Conservation (phyloP, 495 filamentous ascomycete genomes). For the Xylaria scruposa region DNA sequence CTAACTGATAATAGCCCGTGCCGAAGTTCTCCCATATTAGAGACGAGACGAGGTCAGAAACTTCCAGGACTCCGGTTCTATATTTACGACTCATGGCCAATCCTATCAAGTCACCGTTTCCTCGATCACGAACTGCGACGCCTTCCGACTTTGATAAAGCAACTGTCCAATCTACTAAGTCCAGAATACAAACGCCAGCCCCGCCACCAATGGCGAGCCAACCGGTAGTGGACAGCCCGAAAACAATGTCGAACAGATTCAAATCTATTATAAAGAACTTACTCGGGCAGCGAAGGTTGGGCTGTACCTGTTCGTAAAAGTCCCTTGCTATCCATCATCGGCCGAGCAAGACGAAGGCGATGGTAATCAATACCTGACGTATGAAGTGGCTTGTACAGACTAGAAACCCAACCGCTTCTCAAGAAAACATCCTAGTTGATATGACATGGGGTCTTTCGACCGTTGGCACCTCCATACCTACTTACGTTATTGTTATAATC, state of each 20-base stretch:
- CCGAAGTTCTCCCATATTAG: constrained; percentile 21
- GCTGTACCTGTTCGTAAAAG: background rate
- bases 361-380: background rate
- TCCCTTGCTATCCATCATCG: background rate
- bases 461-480: background rate
- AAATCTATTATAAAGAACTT: background rate
- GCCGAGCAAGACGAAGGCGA: background rate
- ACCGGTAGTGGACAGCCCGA: background rate
- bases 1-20: constrained; percentile 17
- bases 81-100: constrained; percentile 27
- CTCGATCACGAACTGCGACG: constrained; percentile 14
- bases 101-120: constrained; percentile 27
- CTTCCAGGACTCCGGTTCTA: constrained; percentile 29
- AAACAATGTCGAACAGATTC: background rate
- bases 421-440: background rate
- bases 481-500: background rate
- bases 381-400: background rate
- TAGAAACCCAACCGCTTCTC: background rate
- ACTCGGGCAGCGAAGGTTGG: background rate
- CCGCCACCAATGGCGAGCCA: background rate
- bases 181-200: background rate
- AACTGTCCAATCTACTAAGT: background rate
- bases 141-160: background rate
- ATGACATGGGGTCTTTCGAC: background rate
- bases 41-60: constrained; percentile 28